Base-by-base conservation (phyloP, 805 yeast species). In the Candida pseudoglaebosa region DNA sequence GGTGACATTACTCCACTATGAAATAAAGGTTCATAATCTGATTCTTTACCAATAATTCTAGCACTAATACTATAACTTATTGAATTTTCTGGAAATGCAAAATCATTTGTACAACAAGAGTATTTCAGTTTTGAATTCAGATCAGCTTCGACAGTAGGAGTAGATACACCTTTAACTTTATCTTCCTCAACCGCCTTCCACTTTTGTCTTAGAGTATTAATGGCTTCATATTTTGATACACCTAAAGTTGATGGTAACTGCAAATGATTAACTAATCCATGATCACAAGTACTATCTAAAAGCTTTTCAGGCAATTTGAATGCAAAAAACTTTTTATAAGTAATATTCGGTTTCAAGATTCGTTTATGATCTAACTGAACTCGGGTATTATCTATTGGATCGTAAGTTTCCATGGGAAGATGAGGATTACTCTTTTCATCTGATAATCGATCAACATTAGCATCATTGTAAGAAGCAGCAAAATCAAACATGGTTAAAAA, bases 401-500 rank as follows among this genome's bases (percentile, higher is more conserved):
- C 72, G 22, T 24, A 33, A 13, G 17, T 31, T 29, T 41, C 33
- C 34, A 50, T 24, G 35, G 56, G 53, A 32, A 47, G 24, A 41
- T 59, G 50, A 1, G 70, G 70, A 42, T 59, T 43, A 31, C 52
- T 42, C 43, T 61, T 45, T 29, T 65, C 70, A 1, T 58, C 48
- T 13, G 52, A 37, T 29, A 65, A 52, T 18, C 70, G 41, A 45
- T 62, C 63, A 12, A 65, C 43, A 32, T 40, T 46, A 0, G 58
- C 65, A 43, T 57, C 64, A 42, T 57, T 63, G 70, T 70, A 67
- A 13, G 66, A 61, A 1, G 71, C 73, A 34, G 59, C 59, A 45
- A 64, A 65, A 40, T 67, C 73, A 47, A 61, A 65, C 73, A 67
- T 65, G 34, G 57, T 61, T 34, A 67, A 46, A 40, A 63, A 63